Conservation (phyloP, 176 grass and related monocot genomes). For the Musa acuminata region DNA sequence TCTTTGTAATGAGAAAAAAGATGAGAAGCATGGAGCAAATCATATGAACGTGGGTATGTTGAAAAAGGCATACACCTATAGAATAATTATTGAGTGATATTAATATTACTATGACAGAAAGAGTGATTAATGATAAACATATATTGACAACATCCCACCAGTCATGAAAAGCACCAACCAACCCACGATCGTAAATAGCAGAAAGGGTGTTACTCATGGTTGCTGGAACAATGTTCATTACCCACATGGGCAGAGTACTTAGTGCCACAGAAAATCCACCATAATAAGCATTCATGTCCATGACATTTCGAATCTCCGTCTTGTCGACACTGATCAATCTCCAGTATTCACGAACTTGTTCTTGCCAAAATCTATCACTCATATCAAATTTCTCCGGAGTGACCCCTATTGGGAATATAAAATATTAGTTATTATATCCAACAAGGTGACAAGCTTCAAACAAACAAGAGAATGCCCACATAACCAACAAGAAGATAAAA, state of each 20-base stretch:
- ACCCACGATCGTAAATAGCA: conserved; percentile 73
- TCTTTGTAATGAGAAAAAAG: conserved; percentile 74
- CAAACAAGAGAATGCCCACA: neutral
- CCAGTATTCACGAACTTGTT: conserved; percentile 71
- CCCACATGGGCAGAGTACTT: conserved; percentile 62
- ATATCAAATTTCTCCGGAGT: conserved; percentile 49
- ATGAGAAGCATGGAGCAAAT: conserved; percentile 70
- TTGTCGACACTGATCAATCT: conserved; percentile 50
- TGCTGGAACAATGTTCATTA: conserved; percentile 88
- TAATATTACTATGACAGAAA: conserved; percentile 9
- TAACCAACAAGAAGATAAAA: neutral
- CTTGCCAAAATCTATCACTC: conserved; percentile 67
- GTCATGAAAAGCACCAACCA: conserved; percentile 82
- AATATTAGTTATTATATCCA: conserved; percentile 18
- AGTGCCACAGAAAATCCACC: conserved; percentile 81
- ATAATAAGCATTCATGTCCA: conserved; percentile 97
- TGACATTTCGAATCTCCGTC: conserved; percentile 64
- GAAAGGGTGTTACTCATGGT: conserved; percentile 56
- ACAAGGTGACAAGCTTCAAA: neutral
- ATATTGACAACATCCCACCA: conserved; percentile 47
- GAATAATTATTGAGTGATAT: conserved; percentile 18
- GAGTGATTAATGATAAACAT: neutral
- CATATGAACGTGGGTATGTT: conserved; percentile 92
- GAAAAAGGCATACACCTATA: conserved; percentile 95
- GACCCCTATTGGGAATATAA: conserved; percentile 51